A percentile compares a stretch with the other conserved stretches of the same genome.
phyloP scores from a whole-genome alignment of 495 filamentous ascomycete species.

The Penicillium salamii region DNA sequence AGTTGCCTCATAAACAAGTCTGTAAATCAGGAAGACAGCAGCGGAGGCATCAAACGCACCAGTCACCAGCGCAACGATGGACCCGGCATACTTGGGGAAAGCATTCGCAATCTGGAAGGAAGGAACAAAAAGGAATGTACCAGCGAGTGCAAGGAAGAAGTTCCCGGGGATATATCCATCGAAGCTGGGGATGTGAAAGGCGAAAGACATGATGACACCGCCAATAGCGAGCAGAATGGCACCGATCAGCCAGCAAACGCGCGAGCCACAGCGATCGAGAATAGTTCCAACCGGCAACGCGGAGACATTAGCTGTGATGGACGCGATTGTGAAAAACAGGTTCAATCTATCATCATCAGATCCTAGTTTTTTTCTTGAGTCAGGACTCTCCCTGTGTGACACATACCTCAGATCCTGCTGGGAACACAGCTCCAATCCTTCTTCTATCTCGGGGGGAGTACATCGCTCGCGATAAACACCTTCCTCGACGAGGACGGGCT shows the following conservation, averaged over 20 bases:
- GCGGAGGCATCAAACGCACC: slow-evolving; percentile 71
- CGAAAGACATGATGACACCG: slow-evolving; percentile 55
- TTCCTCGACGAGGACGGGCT: slow-evolving; percentile 64
- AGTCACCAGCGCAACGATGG: slow-evolving; percentile 66
- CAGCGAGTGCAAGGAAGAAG: slow-evolving; percentile 62
- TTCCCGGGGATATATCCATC: slow-evolving; percentile 64
- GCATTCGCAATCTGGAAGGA: slow-evolving; percentile 71
- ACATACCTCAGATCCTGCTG: slow-evolving; percentile 62
- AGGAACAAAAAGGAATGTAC: slow-evolving; percentile 68
- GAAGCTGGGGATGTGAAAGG: slow-evolving; percentile 50
- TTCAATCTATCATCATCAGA: slow-evolving; percentile 47
- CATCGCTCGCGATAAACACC: slow-evolving; percentile 63
- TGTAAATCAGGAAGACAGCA: slow-evolving; percentile 65
- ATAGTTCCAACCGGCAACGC: slow-evolving; percentile 73
- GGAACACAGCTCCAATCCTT: slow-evolving; percentile 53
- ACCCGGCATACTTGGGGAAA: slow-evolving; percentile 62
- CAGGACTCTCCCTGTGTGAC: neutral
- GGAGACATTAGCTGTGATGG: slow-evolving; percentile 77
- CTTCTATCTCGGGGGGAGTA: slow-evolving; percentile 39
- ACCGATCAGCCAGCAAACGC: slow-evolving; percentile 55
- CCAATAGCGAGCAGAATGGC: slow-evolving; percentile 55
- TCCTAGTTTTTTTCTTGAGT: too few species aligned
- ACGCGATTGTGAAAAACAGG: slow-evolving; percentile 79
- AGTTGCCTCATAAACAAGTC: slow-evolving; percentile 54
- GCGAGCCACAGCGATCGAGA: slow-evolving; percentile 65